Conservation (phyloP, 2,329 filamentous ascomycete species). For the Fusarium sp. region DNA sequence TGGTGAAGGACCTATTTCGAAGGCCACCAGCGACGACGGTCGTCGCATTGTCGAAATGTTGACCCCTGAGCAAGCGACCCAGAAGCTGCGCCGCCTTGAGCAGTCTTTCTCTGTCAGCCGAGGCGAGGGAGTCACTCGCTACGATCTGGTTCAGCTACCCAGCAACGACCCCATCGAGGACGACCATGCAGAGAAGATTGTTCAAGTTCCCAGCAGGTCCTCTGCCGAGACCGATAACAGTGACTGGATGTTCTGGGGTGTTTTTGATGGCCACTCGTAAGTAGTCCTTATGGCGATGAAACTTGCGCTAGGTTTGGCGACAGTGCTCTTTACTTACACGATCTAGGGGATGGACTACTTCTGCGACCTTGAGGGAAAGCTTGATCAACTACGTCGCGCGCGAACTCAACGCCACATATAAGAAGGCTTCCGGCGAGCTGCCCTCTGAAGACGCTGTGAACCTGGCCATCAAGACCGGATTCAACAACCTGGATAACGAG, state of each 20-base stretch:
- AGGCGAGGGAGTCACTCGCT: conserved; percentile 91
- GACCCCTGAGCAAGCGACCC: conserved; percentile 92
- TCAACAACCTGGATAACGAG: conserved; percentile 89
- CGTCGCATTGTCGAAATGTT: conserved; percentile 95
- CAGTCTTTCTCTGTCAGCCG: conserved; percentile 92
- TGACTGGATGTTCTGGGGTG: conserved; percentile 99
- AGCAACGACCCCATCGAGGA: conserved; percentile 99
- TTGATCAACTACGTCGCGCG: conserved; percentile 93
- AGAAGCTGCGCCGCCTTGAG: conserved; percentile 89
- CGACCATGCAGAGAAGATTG: conserved; percentile 97
- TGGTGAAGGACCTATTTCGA: conserved; percentile 88
- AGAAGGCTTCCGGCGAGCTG: conserved; percentile 72
- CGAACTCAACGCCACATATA: conserved; percentile 94
- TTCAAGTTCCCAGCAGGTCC: conserved; percentile 81
- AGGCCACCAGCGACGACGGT: conserved; percentile 87
- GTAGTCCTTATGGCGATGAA: conserved; percentile 50
- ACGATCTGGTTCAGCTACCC: conserved; percentile 93
- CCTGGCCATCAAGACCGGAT: conserved; percentile 91
- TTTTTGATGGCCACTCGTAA: conserved; percentile 97
- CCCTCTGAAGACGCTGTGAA: conserved; percentile 88
- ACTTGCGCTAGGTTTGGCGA: background rate
- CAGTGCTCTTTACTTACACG: conserved; percentile 21
- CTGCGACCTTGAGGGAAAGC: conserved; percentile 92
- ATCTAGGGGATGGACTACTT: conserved; percentile 93
- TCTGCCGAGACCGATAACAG: conserved; percentile 66